phyloP scores from a whole-genome alignment of 306 rosid genomes.

The Prunus armeniaca region DNA sequence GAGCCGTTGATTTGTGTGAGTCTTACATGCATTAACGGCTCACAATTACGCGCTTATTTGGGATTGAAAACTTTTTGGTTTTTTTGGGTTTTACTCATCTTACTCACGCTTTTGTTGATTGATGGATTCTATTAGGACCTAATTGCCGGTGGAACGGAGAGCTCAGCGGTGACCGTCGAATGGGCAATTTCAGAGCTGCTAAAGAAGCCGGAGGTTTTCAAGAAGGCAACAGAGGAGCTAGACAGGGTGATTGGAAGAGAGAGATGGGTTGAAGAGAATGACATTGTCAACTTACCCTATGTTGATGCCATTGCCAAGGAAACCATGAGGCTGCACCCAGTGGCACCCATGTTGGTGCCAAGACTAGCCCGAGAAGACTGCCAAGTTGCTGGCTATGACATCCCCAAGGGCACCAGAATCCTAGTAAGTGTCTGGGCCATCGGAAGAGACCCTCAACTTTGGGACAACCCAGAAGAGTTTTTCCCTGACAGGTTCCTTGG shows the following conservation, averaged over 20 bases:
- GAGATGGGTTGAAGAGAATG: conserved; percentile 85
- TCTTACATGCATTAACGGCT: not conserved
- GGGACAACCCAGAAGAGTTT: conserved; percentile 68
- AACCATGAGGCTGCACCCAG: conserved; percentile 79
- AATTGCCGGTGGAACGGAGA: conserved; percentile 83
- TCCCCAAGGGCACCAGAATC: conserved; percentile 56
- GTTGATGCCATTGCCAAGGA: conserved; percentile 58
- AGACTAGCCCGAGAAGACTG: conserved; percentile 45
- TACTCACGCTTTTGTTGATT: not conserved
- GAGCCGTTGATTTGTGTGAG: not conserved
- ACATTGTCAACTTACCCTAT: conserved; percentile 53
- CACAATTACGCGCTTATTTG: not conserved
- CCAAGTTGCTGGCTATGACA: conserved; percentile 53
- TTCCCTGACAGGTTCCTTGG: conserved; percentile 61
- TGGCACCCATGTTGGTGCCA: conserved; percentile 78
- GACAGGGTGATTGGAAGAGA: conserved; percentile 68
- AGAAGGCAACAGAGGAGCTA: conserved; percentile 58
- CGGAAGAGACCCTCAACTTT: conserved; percentile 59
- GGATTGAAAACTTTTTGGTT: not conserved
- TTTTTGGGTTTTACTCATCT: not conserved
- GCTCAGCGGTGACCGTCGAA: conserved; percentile 62
- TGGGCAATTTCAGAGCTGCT: conserved; percentile 75
- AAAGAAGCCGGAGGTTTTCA: conserved; percentile 54
- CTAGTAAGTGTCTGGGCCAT: conserved; percentile 59
- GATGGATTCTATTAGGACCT: conserved; percentile 40